Base-by-base conservation (phyloP, 768 basidiomycete species). In the Russula vinacea region DNA sequence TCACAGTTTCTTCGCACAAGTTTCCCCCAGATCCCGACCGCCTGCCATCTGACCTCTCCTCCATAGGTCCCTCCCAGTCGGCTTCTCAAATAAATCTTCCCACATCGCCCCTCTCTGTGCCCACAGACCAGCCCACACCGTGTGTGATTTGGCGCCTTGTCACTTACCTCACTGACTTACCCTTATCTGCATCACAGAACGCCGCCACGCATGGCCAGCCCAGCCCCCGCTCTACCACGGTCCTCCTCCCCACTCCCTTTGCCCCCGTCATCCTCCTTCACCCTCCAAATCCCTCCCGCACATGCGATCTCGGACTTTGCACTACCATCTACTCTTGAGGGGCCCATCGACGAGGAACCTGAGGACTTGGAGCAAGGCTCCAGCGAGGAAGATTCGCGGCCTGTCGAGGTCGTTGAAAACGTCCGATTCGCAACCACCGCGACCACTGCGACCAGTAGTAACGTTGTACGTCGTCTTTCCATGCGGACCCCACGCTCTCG, bases 11-110 rank as follows among this genome's bases (percentile, higher is more conserved):
- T 55, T 42, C 62, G 47, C 56, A 26, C 52, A 64, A 64, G 45
- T 57, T 6, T 54, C 52, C 22, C n/a, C 45, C 55, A 42, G 59
- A 67, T 50, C 32, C 40, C 53, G 62, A 67, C 37, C 63, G 64
- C 52, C 64, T 45, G 13, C 32, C 67, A 60, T 84, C 85, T 59
- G 84, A 86, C 71, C 71, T 81, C 16, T 84, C 83, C n/a, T 88
- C 87, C 1, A 76, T 89, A 66, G 82, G 84, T 0, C 88, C 88
- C n/a, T 90, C 88, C 7, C 89, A 89, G 66, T 89, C 87, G 2
- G 86, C 86, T 2, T 90, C 89, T 19, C 87, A 90, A 73, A 77
- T 80, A 57, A 74, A 75, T 51, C 62, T 71, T 54, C 60, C 59
- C 19, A 5, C 26, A 4, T 19, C 19, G 6, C 44, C 66, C 32